These are phyloP conservation scores for Rickenella mellea DNA, from an alignment of 768 basidiomycete genomes.

Conservation along the genomic window DNA sequence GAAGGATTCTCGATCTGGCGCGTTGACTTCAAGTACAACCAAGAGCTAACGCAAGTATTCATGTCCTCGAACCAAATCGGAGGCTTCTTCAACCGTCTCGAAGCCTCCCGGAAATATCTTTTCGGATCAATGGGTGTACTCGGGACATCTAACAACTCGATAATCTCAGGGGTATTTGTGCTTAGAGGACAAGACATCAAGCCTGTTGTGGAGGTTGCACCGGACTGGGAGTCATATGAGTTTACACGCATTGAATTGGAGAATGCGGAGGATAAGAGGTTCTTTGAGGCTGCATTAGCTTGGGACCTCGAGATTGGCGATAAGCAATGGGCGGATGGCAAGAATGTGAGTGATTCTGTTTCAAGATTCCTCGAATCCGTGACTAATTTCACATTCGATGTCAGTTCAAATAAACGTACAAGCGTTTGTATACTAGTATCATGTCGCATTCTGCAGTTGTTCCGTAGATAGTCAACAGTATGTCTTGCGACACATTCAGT, in stretches of 20 bases:
- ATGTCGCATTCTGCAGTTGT: no score
- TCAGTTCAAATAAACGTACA: no score
- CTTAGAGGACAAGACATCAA: constrained; percentile 67
- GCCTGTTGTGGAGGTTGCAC: constrained; percentile 69
- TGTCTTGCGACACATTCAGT: no score
- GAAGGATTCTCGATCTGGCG: constrained; percentile 88
- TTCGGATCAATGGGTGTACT: constrained; percentile 92
- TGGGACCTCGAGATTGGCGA: constrained; percentile 90
- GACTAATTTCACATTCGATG: no score
- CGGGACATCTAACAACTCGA: constrained; percentile 65
- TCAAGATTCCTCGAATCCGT: no score
- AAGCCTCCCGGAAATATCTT: constrained; percentile 93
- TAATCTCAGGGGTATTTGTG: constrained; percentile 79
- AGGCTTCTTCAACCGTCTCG: constrained; percentile 97
- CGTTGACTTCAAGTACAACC: constrained; percentile 94
- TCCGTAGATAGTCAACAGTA: no score
- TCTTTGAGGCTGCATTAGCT: constrained; percentile 87
- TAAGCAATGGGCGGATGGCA: constrained; percentile 86
- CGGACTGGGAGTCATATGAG: constrained; percentile 85
- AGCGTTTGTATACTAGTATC: no score
- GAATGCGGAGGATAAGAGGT: constrained; percentile 72
- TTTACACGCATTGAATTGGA: constrained; percentile 71
- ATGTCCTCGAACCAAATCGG: constrained; percentile 93
- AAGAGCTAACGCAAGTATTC: constrained; percentile 84
- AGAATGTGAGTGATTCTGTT: constrained; percentile 69